Base-by-base conservation (phyloP, 345 rosid genomes). In the Hibiscus trionum region DNA sequence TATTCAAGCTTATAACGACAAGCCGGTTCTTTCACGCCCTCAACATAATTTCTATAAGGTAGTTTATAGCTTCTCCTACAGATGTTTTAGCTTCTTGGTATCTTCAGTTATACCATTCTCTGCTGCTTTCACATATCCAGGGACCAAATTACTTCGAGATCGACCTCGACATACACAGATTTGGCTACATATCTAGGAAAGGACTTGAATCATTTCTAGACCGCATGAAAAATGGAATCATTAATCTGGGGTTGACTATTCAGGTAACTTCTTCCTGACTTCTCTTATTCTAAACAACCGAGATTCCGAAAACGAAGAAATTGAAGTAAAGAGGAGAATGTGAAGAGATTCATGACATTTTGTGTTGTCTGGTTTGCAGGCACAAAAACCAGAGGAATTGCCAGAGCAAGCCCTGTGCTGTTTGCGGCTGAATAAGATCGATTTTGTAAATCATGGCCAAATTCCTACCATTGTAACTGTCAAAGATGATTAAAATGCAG, bases 131-230 rank as follows among this genome's bases (percentile, higher is more conserved):
- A 14, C 35, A 5, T 26, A 6, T 61, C 65, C 88, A 91, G 98
- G 98, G 98, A 56, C 77, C 88, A 2, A 88, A 88, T 71, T 94
- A 94, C 88, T 91, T 91, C 31, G 98, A 94, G 88, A 90, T 94
- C 49, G 97, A 94, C 82, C 81, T 91, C 61, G 98, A 94, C 72
- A 84, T 94, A 8, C 98, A 94, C 77, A 85, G 93, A 1, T 94
- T 94, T 83, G 84, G 97, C 84, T 94, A 84, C 80, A 94, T 94
- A 66, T 88, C 97, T 49, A 77, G 98, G 29, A 94, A 91, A 83
- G 98, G 98, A 29, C 87, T 94, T 9, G 97, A 94, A 77, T 81
- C 98, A 17, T 91, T 94, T 75, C 81, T 90, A 69, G 98, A 88
- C 21, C 91, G 96, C 24, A 79, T 94, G 73, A 90, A 87, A 65